These are phyloP conservation scores for Rhodotorula sphaerocarpa DNA, from an alignment of 768 basidiomycete genomes.

Conservation along the genomic window DNA sequence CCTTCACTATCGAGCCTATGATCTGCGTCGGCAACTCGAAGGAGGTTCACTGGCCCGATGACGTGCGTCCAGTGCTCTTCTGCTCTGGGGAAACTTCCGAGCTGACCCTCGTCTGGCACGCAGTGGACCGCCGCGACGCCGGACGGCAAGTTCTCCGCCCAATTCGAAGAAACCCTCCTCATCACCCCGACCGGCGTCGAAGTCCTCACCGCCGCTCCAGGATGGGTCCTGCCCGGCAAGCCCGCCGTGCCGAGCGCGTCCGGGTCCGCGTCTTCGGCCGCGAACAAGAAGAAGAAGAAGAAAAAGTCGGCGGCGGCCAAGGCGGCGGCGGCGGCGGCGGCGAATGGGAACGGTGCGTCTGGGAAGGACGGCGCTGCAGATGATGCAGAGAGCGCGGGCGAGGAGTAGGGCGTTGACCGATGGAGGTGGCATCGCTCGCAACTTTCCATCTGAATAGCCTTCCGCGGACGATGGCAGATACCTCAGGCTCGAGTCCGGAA, in stretches of 20 bases:
- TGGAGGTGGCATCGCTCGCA: no score
- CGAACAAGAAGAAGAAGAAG: conserved; percentile 10
- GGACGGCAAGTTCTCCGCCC: conserved; percentile 84
- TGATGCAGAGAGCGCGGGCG: not conserved
- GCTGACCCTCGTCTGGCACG: not conserved
- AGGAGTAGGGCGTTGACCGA: no score
- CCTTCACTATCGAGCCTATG: conserved; percentile 42
- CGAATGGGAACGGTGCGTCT: conserved; percentile 61
- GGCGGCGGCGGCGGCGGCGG: conserved; percentile 41
- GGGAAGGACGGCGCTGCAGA: not conserved
- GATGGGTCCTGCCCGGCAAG: conserved; percentile 29
- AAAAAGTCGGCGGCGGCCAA: not conserved
- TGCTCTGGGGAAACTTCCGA: not conserved
- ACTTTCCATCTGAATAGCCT: no score
- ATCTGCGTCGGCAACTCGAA: conserved; percentile 30
- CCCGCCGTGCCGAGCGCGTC: not conserved
- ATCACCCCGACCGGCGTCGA: conserved; percentile 38
- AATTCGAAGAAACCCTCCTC: conserved; percentile 93
- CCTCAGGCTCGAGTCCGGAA: no score
- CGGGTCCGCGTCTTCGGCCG: not conserved
- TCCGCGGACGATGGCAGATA: no score
- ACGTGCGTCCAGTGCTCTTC: conserved; percentile 15
- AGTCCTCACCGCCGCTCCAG: conserved; percentile 37
- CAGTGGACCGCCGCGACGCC: conserved; percentile 59
- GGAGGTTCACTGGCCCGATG: conserved; percentile 39